Conservation (phyloP, 805 yeast species). For the Barnettozyma californica region DNA sequence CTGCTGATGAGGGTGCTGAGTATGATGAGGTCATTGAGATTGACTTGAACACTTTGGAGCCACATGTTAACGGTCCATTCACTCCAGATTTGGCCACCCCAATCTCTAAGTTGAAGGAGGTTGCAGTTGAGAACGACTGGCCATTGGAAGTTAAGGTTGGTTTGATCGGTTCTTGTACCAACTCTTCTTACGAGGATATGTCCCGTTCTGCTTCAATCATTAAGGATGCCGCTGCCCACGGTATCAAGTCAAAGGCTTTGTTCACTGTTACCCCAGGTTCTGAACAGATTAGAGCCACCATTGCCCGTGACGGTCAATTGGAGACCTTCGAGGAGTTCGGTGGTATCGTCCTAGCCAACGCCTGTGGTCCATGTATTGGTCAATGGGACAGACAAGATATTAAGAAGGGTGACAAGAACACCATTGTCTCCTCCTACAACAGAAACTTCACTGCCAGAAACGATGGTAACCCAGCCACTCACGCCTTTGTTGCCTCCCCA, state of each 20-base stretch:
- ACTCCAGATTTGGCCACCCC: constrained; percentile 98
- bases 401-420: constrained; percentile 91
- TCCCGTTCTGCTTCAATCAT: constrained; percentile 92
- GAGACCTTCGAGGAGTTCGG: constrained; percentile 86
- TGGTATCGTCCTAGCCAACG: constrained; percentile 92
- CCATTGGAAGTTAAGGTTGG: constrained; percentile 91
- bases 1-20: constrained; percentile 89
- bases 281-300: constrained; percentile 97
- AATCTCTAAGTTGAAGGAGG: constrained; percentile 78
- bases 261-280: constrained; percentile 97
- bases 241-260: constrained; percentile 85
- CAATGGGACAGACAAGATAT: constrained; percentile 97
- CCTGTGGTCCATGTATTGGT: constrained; percentile 99
- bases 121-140: constrained; percentile 84
- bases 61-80: constrained; percentile 96
- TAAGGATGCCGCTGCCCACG: constrained; percentile 84
- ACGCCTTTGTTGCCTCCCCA: constrained; percentile 96
- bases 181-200: constrained; percentile 98
- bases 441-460: constrained; percentile 97
- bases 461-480: constrained; percentile 96
- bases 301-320: constrained; percentile 92
- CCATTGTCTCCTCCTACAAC: constrained; percentile 95
- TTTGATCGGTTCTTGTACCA: constrained; percentile 97
- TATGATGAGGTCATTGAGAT: constrained; percentile 92
- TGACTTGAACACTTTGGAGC: constrained; percentile 85